Evolutionary conservation across 495 filamentous ascomycete genomes (phyloP).

Genomic region (Penicillium pancosmium): DNA sequence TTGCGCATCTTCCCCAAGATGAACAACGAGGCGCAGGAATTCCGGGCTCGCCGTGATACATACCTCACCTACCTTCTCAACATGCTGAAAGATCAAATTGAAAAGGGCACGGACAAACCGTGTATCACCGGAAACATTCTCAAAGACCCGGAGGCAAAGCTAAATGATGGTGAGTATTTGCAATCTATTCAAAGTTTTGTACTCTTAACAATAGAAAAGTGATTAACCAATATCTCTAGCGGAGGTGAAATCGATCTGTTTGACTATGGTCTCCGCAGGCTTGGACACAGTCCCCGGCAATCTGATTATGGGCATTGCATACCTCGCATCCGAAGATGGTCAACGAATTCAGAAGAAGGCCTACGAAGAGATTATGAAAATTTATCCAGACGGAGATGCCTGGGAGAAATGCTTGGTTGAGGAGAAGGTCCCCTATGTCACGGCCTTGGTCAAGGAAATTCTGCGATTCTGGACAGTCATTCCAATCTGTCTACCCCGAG

Average conservation of each 20-base stretch:
- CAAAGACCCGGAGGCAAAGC: slow-evolving; percentile 63
- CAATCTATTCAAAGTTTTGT: no score
- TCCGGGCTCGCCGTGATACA: slow-evolving; percentile 55
- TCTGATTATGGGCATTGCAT: slow-evolving; percentile 72
- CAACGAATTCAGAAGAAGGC: slow-evolving; percentile 66
- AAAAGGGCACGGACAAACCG: slow-evolving; percentile 64
- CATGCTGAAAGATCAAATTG: slow-evolving; percentile 62
- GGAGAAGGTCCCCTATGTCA: slow-evolving; percentile 72
- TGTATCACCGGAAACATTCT: slow-evolving; percentile 72
- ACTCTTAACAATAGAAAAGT: not conserved
- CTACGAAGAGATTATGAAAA: slow-evolving; percentile 63
- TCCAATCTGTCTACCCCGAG: slow-evolving; percentile 69
- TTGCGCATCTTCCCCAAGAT: slow-evolving; percentile 59
- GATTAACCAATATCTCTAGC: slow-evolving; percentile 37
- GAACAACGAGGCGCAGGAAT: slow-evolving; percentile 56
- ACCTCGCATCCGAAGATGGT: slow-evolving; percentile 62
- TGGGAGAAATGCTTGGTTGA: slow-evolving; percentile 67
- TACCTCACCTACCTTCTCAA: slow-evolving; percentile 62
- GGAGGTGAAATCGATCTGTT: slow-evolving; percentile 71
- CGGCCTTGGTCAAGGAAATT: slow-evolving; percentile 69
- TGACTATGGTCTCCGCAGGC: slow-evolving; percentile 75
- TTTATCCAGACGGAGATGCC: slow-evolving; percentile 65
- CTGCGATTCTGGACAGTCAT: slow-evolving; percentile 76
- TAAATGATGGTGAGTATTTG: slow-evolving; percentile 55
- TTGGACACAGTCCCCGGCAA: slow-evolving; percentile 72